These are phyloP conservation scores for Trichosporon sp. DNA, from an alignment of 1,284 basidiomycete genomes.

Conservation along the genomic window DNA sequence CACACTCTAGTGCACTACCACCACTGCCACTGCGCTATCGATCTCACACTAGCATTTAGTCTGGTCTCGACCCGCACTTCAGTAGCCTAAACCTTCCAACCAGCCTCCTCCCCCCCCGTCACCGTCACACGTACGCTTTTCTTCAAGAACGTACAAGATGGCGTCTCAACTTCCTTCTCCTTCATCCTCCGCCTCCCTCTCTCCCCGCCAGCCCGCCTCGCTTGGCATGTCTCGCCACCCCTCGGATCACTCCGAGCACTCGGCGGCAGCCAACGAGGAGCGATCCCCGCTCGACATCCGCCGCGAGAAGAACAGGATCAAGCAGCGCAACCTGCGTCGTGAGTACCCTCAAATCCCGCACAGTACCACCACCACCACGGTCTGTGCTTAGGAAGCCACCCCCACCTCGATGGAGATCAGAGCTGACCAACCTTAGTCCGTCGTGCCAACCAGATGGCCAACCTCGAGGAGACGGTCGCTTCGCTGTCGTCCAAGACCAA, in stretches of 20 bases:
- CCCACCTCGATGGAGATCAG: not conserved
- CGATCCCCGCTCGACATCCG: constrained; percentile 24
- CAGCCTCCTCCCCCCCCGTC: not conserved
- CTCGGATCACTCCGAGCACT: constrained; percentile 12
- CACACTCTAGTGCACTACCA: not conserved
- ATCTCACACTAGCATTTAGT: not conserved
- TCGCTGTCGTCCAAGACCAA: constrained; percentile 18
- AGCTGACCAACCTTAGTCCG: constrained; percentile 24
- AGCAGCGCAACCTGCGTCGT: constrained; percentile 37
- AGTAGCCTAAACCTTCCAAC: not conserved
- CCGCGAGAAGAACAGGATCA: constrained; percentile 38
- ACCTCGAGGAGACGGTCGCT: constrained; percentile 29
- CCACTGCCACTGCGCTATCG: not conserved
- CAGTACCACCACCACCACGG: not conserved
- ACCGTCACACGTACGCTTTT: not conserved
- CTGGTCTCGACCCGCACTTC: not conserved
- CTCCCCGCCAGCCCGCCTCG: constrained; percentile 6
- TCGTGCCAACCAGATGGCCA: constrained; percentile 38
- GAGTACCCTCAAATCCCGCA: constrained; percentile 11
- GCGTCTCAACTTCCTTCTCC: constrained; percentile 17
- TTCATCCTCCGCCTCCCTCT: constrained; percentile 13
- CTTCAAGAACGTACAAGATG: not conserved
- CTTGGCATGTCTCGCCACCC: constrained; percentile 12
- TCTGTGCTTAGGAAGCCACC: not conserved
- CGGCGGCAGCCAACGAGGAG: constrained; percentile 4